Evolutionary conservation across 352 stramenopile genomes (phyloP), one percentile per base, ranked within the genome.

Genomic region (Peronospora belbahrii): DNA sequence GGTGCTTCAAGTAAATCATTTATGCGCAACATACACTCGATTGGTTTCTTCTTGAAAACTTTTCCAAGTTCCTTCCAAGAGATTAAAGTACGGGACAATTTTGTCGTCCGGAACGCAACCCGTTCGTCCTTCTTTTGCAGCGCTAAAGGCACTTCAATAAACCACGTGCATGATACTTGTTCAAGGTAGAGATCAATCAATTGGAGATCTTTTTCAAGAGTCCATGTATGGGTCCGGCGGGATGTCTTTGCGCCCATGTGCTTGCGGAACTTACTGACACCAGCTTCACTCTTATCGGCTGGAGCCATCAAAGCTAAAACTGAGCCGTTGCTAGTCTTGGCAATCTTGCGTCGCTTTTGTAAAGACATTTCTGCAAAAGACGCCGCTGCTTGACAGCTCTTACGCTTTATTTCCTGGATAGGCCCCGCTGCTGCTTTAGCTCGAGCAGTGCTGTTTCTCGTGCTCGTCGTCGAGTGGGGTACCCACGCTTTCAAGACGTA

Each of bases 121-220:
- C 60, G 62, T 52, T 90, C 82, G 25, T 81, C 61, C n/a, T 62
- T 45, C 18, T 62, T 62, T 44, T 89, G 78, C 4, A 93, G 55
- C 7, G 78, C 73, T 24, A 88, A 25, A 0, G 82, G 82, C 4
- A 93, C 48, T 15, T 89, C 76, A 20, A 93, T 75, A 55, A 85
- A 85, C 78, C 82, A 93, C 22, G 74, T 65, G 14, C 62, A 70
- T 2, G 77, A 84, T 24, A 86, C 57, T 56, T 82, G 72, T 8
- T 87, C 73, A 32, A 93, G 59, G 56, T 88, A 93, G 22, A 72
- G 35, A 36, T 87, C 69, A 49, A 91, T 74, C 25, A 93, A 42
- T 23, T 55, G 52, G n/a, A 74, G 43, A 45, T 93, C 76, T 2
- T 85, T 62, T 35, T 85, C 69, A 38, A 72, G 44, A 2, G 60